Conservation (phyloP, 257 asterid species). For the Scutellaria minor region DNA sequence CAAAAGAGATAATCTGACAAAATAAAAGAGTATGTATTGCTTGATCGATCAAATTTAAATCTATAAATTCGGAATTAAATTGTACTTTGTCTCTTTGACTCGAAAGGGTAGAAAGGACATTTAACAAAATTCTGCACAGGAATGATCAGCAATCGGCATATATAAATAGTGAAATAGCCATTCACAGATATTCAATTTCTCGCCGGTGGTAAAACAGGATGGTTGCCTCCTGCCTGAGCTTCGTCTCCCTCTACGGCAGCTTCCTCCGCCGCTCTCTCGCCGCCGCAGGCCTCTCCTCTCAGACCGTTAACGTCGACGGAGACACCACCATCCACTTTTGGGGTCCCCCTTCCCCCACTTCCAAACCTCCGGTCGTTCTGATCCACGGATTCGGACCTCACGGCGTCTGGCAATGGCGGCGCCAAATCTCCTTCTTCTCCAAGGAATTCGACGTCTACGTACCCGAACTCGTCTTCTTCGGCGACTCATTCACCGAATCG, state of each 20-base stretch:
- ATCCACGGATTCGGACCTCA: constrained; percentile 89
- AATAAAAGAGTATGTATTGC: too few species aligned
- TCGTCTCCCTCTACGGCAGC: constrained; percentile 59
- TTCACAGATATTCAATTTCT: too few species aligned
- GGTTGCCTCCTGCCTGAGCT: constrained; percentile 65
- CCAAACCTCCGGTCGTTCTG: constrained; percentile 64
- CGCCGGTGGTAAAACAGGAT: constrained; percentile 3
- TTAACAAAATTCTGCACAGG: too few species aligned
- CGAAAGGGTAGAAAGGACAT: too few species aligned
- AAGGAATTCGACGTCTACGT: constrained; percentile 59
- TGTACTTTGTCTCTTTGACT: too few species aligned
- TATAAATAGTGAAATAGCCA: too few species aligned
- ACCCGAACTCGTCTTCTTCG: constrained; percentile 80
- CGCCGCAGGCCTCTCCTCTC: constrained; percentile 73
- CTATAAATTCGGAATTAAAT: too few species aligned
- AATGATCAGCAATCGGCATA: too few species aligned
- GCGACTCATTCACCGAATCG: constrained; percentile 58
- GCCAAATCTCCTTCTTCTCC: constrained; percentile 56
- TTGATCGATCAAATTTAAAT: too few species aligned
- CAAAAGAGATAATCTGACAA: too few species aligned
- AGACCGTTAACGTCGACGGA: constrained; percentile 50
- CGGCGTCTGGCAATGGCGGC: constrained; percentile 88
- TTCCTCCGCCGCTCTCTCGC: constrained; percentile 67
- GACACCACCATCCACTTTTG: constrained; percentile 67
- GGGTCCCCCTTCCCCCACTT: constrained; percentile 57